Percentiles rank a stretch among this genome's conserved stretches.
Conservation (phyloP, 75 land plant species). For the Pinus albicaulis region DNA sequence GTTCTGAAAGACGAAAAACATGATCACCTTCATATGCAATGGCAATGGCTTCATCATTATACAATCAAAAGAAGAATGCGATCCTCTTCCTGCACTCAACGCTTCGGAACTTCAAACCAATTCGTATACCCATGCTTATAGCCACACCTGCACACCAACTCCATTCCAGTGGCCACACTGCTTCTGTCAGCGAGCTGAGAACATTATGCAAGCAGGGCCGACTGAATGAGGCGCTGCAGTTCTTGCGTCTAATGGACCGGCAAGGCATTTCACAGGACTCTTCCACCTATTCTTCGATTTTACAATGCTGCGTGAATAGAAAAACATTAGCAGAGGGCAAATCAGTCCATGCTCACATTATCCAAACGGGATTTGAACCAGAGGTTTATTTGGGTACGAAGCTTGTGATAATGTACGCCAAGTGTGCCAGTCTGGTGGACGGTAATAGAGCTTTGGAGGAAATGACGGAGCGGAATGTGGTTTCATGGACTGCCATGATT, state of each 20-base stretch:
- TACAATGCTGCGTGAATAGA: constrained; percentile 7
- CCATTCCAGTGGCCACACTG: no score
- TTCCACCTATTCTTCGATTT: background rate
- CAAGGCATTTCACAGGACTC: background rate
- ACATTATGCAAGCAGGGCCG: background rate
- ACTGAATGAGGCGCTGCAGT: background rate
- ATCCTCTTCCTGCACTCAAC: no score
- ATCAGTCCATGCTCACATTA: constrained; percentile 5
- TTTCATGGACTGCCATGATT: constrained; percentile 24
- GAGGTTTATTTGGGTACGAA: constrained; percentile 15
- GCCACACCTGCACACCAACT: no score
- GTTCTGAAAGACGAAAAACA: no score
- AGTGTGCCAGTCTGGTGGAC: constrained; percentile 13
- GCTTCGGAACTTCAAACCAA: no score
- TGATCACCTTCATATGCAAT: no score
- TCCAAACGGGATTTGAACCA: background rate
- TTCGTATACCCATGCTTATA: no score
- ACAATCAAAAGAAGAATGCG: no score
- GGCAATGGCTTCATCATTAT: no score
- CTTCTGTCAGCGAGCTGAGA: background rate
- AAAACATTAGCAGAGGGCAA: background rate
- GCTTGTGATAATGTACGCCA: constrained; percentile 18
- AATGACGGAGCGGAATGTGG: constrained; percentile 16
- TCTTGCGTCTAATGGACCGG: background rate
- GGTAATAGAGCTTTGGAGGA: constrained; percentile 7